phyloP scores from a whole-genome alignment of 2,329 filamentous ascomycete species.

The Aphanocladium album region DNA sequence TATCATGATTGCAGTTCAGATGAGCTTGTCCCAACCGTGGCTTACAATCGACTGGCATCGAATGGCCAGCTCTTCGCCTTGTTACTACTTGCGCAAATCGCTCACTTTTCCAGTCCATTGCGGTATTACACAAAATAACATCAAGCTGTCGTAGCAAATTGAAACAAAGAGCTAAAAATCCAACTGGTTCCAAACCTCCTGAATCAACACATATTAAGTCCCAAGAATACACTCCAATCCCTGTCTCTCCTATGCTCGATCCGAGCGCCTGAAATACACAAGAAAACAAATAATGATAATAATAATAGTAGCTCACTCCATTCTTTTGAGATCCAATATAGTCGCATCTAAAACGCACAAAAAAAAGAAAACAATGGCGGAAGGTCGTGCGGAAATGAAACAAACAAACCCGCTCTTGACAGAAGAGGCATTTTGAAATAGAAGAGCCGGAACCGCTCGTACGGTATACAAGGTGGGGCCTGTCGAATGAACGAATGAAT shows the following conservation, averaged over 20 bases:
- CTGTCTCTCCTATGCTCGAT: neutral
- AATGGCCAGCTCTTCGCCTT: neutral
- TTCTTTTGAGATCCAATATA: neutral
- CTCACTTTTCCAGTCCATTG: neutral
- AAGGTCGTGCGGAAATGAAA: neutral
- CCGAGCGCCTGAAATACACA: neutral
- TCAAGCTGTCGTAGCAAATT: slow-evolving; percentile 2
- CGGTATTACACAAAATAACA: slow-evolving; percentile 9
- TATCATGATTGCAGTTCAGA: neutral
- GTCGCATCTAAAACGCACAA: neutral
- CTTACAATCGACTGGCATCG: neutral
- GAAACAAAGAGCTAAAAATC: neutral
- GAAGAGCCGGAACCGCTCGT: neutral
- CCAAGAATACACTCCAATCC: neutral
- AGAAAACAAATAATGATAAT: neutral
- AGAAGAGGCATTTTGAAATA: neutral
- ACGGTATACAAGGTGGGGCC: neutral
- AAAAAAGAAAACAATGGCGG: neutral
- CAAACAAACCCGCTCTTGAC: neutral
- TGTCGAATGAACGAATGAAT: neutral
- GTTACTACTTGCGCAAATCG: neutral
- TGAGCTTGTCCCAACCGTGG: neutral
- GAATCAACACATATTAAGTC: neutral
- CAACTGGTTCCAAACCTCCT: neutral
- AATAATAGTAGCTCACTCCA: neutral